phyloP scores from a whole-genome alignment of 768 basidiomycete genomes.

The Suillus alpinus region DNA sequence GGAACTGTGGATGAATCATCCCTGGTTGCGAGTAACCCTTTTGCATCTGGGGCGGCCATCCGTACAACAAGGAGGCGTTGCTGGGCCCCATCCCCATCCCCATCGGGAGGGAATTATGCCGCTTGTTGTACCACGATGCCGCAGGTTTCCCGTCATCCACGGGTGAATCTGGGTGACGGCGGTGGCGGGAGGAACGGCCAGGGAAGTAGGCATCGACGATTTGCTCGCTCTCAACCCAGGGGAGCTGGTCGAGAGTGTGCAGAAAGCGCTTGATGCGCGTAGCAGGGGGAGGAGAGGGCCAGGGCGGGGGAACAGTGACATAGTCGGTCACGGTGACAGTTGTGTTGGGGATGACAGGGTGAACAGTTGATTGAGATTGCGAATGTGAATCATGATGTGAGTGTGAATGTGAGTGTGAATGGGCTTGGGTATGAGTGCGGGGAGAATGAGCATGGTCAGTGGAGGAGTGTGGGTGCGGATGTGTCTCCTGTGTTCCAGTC shows the following conservation, averaged over 20 bases:
- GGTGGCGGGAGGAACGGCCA: slow-evolving; percentile 21
- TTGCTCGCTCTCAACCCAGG: slow-evolving; percentile 42
- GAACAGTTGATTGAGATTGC: not conserved
- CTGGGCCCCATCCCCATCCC: slow-evolving; percentile 23
- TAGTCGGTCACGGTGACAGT: slow-evolving; percentile 3
- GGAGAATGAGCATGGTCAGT: not conserved
- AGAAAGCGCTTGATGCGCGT: slow-evolving; percentile 36
- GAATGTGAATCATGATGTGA: not conserved
- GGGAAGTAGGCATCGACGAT: slow-evolving; percentile 47
- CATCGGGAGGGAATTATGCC: not conserved
- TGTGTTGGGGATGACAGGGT: not conserved
- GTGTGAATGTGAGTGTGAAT: not conserved
- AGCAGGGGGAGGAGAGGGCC: slow-evolving; percentile 24
- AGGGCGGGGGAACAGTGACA: slow-evolving; percentile 10
- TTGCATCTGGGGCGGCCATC: slow-evolving; percentile 1
- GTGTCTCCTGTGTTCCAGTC: not conserved
- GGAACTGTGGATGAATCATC: slow-evolving; percentile 12
- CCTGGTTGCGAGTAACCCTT: not conserved
- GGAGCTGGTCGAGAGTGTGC: slow-evolving; percentile 35
- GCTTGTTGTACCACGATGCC: slow-evolving; percentile 28
- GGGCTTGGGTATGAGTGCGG: not conserved
- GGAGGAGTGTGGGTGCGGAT: not conserved
- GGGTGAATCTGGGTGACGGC: slow-evolving; percentile 8
- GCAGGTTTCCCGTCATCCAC: slow-evolving; percentile 12
- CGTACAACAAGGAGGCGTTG: slow-evolving; percentile 15